Conservation (phyloP, 805 yeast species). For the Sporopachydermia lactativora region DNA sequence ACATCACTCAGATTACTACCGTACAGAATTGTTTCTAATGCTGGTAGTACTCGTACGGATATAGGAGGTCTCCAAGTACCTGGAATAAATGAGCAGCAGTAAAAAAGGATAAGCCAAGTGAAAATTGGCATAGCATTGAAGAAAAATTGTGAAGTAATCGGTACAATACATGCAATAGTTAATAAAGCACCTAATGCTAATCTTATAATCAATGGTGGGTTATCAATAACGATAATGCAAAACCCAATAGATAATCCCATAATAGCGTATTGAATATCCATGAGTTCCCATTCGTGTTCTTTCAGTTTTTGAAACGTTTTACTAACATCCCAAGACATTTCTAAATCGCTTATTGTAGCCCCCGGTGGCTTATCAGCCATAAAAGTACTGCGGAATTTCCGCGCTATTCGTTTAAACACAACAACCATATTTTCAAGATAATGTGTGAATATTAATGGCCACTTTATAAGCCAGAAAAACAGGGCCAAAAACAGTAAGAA, state of each 20-base stretch:
- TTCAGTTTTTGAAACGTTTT: conserved; percentile 26
- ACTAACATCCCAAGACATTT: conserved; percentile 22
- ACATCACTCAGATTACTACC: conserved; percentile 84
- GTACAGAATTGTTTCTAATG: conserved; percentile 79
- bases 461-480: no score
- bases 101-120: conserved; percentile 76
- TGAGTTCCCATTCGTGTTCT: conserved; percentile 26
- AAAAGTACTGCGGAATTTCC: conserved; percentile 8
- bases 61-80: conserved; percentile 73
- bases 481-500: no score
- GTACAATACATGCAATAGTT: conserved; percentile 40
- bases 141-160: conserved; percentile 74
- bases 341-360: conserved; percentile 16
- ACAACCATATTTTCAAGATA: no score
- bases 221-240: conserved; percentile 23
- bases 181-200: conserved; percentile 26
- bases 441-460: no score
- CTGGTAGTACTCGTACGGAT: conserved; percentile 76
- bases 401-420: no score
- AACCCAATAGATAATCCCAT: conserved; percentile 35
- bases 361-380: conserved; percentile 24
- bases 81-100: conserved; percentile 63
- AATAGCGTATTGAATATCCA: conserved; percentile 38
- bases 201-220: conserved; percentile 17
- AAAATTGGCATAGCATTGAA: conserved; percentile 71